A percentile compares a stretch with the other conserved stretches of the same genome.
Conservation (phyloP, 2,329 filamentous ascomycete species). For the Nigrograna mackinnonii region DNA sequence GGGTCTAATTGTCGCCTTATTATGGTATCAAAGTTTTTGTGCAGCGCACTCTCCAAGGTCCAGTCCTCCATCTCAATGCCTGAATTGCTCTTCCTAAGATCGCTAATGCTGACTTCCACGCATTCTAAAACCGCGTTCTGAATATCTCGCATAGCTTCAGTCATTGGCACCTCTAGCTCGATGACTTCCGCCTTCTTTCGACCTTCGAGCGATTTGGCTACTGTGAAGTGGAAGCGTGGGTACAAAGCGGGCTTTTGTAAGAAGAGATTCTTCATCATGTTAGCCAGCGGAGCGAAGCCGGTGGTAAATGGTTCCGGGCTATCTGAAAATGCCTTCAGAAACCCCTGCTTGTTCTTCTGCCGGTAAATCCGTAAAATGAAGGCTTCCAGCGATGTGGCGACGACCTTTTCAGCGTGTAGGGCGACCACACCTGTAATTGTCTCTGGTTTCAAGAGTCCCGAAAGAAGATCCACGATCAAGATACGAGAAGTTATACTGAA, state of each 20-base stretch:
- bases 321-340: slow-evolving; percentile 95
- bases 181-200: slow-evolving; percentile 95
- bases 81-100: slow-evolving; percentile 87
- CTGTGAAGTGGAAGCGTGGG: slow-evolving; percentile 89
- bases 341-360: slow-evolving; percentile 91
- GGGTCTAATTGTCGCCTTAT: slow-evolving; percentile 90
- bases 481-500: slow-evolving; percentile 97
- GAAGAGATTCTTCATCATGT: slow-evolving; percentile 92
- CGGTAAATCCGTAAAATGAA: slow-evolving; percentile 94
- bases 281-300: slow-evolving; percentile 85
- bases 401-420: slow-evolving; percentile 82
- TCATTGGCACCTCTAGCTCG: slow-evolving; percentile 95
- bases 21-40: slow-evolving; percentile 89
- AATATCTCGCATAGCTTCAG: slow-evolving; percentile 87
- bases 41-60: slow-evolving; percentile 90
- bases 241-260: slow-evolving; percentile 86
- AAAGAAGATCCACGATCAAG: slow-evolving; percentile 88
- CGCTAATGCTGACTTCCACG: slow-evolving; percentile 90
- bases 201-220: slow-evolving; percentile 87
- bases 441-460: slow-evolving; percentile 77
- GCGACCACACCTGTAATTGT: slow-evolving; percentile 86
- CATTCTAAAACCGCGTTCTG: slow-evolving; percentile 95
- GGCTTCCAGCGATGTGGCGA: slow-evolving; percentile 87
- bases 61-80: slow-evolving; percentile 96
- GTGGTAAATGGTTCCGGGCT: slow-evolving; percentile 87